Evolutionary conservation across 2,329 filamentous ascomycete genomes (phyloP).

Genomic region (Talaromyces amestolkiae): DNA sequence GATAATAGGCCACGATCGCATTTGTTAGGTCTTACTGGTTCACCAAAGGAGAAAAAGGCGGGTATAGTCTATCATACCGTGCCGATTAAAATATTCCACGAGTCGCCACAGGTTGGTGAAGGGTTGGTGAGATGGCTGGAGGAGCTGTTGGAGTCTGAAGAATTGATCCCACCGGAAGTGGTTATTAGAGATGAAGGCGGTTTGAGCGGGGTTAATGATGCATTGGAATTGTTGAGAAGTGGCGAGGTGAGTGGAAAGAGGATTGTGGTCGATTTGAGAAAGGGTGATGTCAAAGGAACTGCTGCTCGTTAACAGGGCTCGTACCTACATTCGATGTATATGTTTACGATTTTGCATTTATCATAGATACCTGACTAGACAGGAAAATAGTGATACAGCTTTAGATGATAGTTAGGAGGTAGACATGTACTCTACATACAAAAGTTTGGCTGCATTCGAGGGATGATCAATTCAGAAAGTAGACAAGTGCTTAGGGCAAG

Average conservation of each 20-base stretch:
- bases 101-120: conserved; percentile 62
- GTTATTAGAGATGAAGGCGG: conserved; percentile 65
- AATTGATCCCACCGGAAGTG: conserved; percentile 58
- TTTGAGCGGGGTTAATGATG: conserved; percentile 64
- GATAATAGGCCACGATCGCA: conserved; percentile 46
- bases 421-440: background rate
- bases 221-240: conserved; percentile 63
- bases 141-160: conserved; percentile 54
- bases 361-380: background rate
- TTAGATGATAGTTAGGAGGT: background rate
- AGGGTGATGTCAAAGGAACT: background rate
- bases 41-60: conserved; percentile 57
- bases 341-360: conserved; percentile 1
- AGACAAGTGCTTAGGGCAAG: background rate
- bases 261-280: conserved; percentile 55
- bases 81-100: conserved; percentile 74
- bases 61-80: conserved; percentile 61
- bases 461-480: background rate
- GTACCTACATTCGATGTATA: background rate
- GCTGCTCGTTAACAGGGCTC: background rate
- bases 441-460: background rate
- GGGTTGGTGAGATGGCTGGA: conserved; percentile 66
- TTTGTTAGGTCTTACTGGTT: conserved; percentile 64
- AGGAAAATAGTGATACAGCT: background rate
- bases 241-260: conserved; percentile 67